Conservation (phyloP, 75 land plant species). For the Isoetes taiwanensis region DNA sequence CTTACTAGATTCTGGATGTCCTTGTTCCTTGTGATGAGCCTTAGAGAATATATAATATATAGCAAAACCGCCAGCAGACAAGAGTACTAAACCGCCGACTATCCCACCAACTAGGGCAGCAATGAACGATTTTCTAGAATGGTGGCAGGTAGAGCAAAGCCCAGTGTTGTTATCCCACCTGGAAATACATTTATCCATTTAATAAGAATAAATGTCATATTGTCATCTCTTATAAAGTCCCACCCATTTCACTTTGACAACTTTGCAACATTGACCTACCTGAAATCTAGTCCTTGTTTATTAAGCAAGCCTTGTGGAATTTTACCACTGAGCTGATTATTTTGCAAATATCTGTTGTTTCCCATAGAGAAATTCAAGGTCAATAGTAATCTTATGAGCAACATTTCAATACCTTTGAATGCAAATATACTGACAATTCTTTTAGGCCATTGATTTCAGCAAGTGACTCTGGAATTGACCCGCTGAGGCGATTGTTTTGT, state of each 20-base stretch:
- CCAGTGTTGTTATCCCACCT: too few species aligned
- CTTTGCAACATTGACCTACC: neutral
- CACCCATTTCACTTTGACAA: too few species aligned
- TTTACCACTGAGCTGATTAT: conserved; percentile 8
- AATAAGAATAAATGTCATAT: too few species aligned
- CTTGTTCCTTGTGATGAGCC: neutral
- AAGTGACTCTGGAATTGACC: conserved; percentile 8
- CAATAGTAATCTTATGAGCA: too few species aligned
- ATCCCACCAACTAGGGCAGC: neutral
- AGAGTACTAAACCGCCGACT: neutral
- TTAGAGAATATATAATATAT: neutral
- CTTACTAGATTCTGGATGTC: neutral
- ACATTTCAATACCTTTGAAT: too few species aligned
- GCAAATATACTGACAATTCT: conserved; percentile 4
- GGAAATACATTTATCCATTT: too few species aligned
- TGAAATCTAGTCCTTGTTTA: neutral
- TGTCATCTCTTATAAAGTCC: too few species aligned
- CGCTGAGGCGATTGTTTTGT: conserved; percentile 9
- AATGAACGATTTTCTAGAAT: too few species aligned
- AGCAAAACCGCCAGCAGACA: neutral
- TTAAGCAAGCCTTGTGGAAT: conserved; percentile 3
- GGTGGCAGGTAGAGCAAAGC: too few species aligned
- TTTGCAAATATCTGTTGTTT: conserved; percentile 4
- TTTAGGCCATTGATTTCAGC: neutral
- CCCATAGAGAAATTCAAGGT: neutral